phyloP scores from a whole-genome alignment of 1,284 basidiomycete species.

The Porodaedalea pini region DNA sequence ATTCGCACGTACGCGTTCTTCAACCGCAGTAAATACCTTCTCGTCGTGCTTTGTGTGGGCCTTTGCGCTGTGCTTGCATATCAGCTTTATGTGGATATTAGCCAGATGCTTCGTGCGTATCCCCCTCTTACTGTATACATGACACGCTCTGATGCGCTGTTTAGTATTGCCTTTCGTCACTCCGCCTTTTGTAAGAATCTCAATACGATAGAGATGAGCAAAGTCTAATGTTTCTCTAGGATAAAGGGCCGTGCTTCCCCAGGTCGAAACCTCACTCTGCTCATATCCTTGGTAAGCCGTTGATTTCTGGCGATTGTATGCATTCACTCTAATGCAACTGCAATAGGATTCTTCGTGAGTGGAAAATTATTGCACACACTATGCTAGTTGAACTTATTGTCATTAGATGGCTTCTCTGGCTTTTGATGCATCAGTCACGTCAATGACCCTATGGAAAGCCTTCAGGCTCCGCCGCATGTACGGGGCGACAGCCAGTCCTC shows the following conservation, averaged over 20 bases:
- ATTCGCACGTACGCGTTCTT: constrained; percentile 83
- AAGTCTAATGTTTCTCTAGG: constrained; percentile 27
- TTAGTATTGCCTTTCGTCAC: constrained; percentile 67
- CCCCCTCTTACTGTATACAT: background rate
- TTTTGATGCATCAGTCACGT: constrained; percentile 73
- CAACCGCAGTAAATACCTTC: constrained; percentile 65
- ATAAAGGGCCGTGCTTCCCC: constrained; percentile 67
- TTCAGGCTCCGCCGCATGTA: constrained; percentile 66
- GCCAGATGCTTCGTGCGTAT: constrained; percentile 67
- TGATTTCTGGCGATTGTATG: constrained; percentile 11
- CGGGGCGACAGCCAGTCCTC: constrained; percentile 69
- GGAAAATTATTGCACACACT: constrained; percentile 4
- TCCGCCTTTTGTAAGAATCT: constrained; percentile 50
- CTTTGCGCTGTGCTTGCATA: constrained; percentile 69
- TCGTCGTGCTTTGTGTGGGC: constrained; percentile 56
- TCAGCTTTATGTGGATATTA: constrained; percentile 72
- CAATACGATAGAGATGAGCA: background rate
- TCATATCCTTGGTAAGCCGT: constrained; percentile 61
- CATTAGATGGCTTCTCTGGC: constrained; percentile 68
- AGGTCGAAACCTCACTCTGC: constrained; percentile 74
- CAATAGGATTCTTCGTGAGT: constrained; percentile 66
- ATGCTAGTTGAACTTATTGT: constrained; percentile 18
- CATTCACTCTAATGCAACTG: background rate
- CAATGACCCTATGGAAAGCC: constrained; percentile 73
- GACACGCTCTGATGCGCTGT: too few species aligned